Evolutionary conservation across 176 grass and related monocot species (phyloP), one percentile per base, ranked within the genome.

Genomic region (Metroxylon sagu): DNA sequence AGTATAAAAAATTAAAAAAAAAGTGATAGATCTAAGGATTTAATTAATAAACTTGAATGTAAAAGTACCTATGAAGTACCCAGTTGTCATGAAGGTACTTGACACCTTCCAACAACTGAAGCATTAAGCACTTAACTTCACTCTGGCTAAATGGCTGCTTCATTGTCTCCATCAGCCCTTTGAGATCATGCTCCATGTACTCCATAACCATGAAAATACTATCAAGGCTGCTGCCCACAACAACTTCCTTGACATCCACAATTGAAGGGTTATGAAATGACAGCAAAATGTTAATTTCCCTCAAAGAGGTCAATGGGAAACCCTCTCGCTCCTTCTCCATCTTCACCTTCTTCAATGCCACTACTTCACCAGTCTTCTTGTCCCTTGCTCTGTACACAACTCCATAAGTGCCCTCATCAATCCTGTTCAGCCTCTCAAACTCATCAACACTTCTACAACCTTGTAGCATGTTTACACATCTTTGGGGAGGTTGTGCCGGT

Each of bases 301-400:
- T 62, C 19, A 73, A 59, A n/a, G 70, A 53, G 14, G 70, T 73
- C 17, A 73, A 16, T 5, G 70, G 70, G 60, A 73, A 73, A 10
- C 70, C 70, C 29, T 73, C 50, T 4, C 29, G 51, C 49, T 73
- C 70, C 50, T 73, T 73, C 29, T 73, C 59, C 70, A 73, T 63
- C 52, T 73, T 73, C 6, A 73, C 59, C 21, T 73, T 73, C 52
- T 73, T 73, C 18, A 73, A 18, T 48, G 70, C 70, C 26, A 73
- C 70, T 35, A 73, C 52, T 6, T 73, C 59, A 16, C 50, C 29
- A 4, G 50, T 73, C 29, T 73, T 73, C 50, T 64, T 73, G 54
- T 73, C 70, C 59, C 52, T 73, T 48, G 70, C 70, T 63, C 70
- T 63, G 59, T 63, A 73, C 18, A 73, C 70, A 73, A 73, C 70